These are phyloP conservation scores for Irpex lacteus DNA, from an alignment of 1,284 basidiomycete species.

Conservation along the genomic window DNA sequence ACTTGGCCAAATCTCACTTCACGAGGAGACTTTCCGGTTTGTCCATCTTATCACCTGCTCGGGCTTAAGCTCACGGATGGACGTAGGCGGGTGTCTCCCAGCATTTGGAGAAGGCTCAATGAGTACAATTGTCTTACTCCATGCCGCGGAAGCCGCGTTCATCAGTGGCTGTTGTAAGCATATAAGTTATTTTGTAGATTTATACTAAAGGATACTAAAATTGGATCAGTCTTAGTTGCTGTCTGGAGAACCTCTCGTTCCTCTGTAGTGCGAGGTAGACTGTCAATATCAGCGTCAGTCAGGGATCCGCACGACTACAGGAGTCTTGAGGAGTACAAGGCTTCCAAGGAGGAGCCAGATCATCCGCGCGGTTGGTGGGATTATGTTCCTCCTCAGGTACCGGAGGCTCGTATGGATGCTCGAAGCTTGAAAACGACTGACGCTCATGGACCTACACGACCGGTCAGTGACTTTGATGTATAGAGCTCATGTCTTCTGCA, in stretches of 20 bases:
- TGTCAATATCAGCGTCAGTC: slow-evolving; percentile 48
- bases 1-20: slow-evolving; percentile 37
- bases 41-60: slow-evolving; percentile 5
- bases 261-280: slow-evolving; percentile 50
- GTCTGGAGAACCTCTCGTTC: slow-evolving; percentile 53
- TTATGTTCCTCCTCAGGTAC: slow-evolving; percentile 33
- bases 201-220: too few species aligned
- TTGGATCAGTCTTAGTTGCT: slow-evolving; percentile 48
- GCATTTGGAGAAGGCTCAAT: slow-evolving; percentile 28
- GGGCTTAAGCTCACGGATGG: neutral
- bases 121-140: slow-evolving; percentile 46
- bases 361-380: slow-evolving; percentile 53
- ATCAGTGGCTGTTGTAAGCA: slow-evolving; percentile 59
- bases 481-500: neutral
- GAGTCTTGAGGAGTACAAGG: neutral
- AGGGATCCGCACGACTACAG: neutral
- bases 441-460: neutral
- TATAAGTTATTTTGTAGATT: neutral
- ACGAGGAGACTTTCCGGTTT: slow-evolving; percentile 46
- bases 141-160: slow-evolving; percentile 54
- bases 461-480: neutral
- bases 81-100: slow-evolving; percentile 22
- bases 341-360: slow-evolving; percentile 17
- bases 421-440: neutral
- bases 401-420: neutral